phyloP scores from a whole-genome alignment of 257 asterid species.

The Solanum chaucha region DNA sequence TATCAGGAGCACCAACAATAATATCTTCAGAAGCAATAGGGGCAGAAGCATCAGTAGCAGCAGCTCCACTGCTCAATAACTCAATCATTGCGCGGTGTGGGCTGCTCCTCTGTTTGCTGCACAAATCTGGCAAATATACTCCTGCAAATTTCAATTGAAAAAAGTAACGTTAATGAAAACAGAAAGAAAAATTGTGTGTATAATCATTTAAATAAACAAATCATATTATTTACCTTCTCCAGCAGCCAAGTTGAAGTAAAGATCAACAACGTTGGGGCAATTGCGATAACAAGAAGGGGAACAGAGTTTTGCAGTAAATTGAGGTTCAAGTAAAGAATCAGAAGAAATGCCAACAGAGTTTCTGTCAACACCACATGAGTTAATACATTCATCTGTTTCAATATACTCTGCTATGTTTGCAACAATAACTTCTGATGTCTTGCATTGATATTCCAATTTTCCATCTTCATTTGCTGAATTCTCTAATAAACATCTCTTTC shows the following conservation, averaged over 20 bases:
- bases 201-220: background rate
- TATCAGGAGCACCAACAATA: slow-evolving; percentile 1
- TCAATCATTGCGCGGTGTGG: slow-evolving; percentile 55
- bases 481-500: slow-evolving; percentile 8
- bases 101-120: slow-evolving; percentile 32
- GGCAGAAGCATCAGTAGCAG: background rate
- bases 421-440: slow-evolving; percentile 9
- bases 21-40: background rate
- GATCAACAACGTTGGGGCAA: slow-evolving; percentile 20
- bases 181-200: too few relatives aligned
- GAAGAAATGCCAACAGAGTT: slow-evolving; percentile 13
- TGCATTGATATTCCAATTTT: slow-evolving; percentile 2
- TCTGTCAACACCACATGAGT: slow-evolving; percentile 20
- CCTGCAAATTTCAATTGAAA: slow-evolving; percentile 20
- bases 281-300: slow-evolving; percentile 15
- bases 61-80: slow-evolving; percentile 37
- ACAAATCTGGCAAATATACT: slow-evolving; percentile 46
- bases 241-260: slow-evolving; percentile 22
- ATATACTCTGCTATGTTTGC: slow-evolving; percentile 12
- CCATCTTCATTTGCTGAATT: background rate
- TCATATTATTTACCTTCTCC: slow-evolving; percentile 12
- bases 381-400: slow-evolving; percentile 15
- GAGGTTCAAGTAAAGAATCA: slow-evolving; percentile 14
- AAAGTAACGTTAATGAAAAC: background rate
- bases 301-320: slow-evolving; percentile 10